phyloP scores from a whole-genome alignment of 768 basidiomycete species.

The Suillus decipiens region DNA sequence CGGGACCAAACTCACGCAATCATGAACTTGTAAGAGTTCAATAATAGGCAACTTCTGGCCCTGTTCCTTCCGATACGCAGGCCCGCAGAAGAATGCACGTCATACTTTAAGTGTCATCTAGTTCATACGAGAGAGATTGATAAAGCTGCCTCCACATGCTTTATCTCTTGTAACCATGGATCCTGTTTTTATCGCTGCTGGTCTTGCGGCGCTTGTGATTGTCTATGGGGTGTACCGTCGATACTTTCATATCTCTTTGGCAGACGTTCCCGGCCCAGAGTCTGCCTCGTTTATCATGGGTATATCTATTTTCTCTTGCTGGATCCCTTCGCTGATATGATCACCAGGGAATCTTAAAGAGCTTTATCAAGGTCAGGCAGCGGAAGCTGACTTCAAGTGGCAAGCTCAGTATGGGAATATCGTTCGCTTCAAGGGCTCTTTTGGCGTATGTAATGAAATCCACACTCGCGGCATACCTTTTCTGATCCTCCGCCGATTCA shows the following conservation, averaged over 20 bases:
- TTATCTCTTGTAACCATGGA: slow-evolving; percentile 15
- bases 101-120: slow-evolving; percentile 16
- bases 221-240: slow-evolving; percentile 12
- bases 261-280: slow-evolving; percentile 23
- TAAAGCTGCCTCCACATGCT: slow-evolving; percentile 4
- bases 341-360: slow-evolving; percentile 31
- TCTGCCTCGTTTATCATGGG: slow-evolving; percentile 26
- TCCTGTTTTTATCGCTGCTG: background rate
- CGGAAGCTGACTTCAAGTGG: slow-evolving; percentile 31
- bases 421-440: slow-evolving; percentile 28
- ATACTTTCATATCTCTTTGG: slow-evolving; percentile 12
- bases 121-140: background rate
- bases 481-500: slow-evolving; percentile 6
- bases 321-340: slow-evolving; percentile 19
- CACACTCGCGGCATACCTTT: slow-evolving; percentile 9
- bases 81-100: background rate
- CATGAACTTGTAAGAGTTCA: no score
- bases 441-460: slow-evolving; percentile 23
- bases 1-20: background rate
- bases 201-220: slow-evolving; percentile 13
- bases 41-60: background rate
- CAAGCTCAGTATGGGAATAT: slow-evolving; percentile 31
- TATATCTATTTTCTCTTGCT: background rate
- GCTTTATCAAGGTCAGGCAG: slow-evolving; percentile 29
- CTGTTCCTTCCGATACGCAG: slow-evolving; percentile 10